phyloP scores from a whole-genome alignment of 2,329 filamentous ascomycete genomes.

The Botrytis byssoidea region DNA sequence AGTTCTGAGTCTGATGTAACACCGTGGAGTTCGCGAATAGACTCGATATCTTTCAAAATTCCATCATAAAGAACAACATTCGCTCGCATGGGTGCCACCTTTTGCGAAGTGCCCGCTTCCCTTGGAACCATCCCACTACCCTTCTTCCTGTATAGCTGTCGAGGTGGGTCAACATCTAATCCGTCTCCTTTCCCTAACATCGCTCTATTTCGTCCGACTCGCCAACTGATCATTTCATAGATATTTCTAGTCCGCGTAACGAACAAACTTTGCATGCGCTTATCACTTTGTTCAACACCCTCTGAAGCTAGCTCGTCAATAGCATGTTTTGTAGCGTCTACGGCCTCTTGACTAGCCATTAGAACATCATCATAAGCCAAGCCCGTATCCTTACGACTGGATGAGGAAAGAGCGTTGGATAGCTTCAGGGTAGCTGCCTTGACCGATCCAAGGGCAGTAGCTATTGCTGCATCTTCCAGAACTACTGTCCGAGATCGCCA shows the following conservation, averaged over 20 bases:
- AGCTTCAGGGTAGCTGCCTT: constrained; percentile 52
- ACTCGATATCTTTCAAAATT: constrained; percentile 85
- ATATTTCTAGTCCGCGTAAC: too few species aligned
- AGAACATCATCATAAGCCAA: constrained; percentile 90
- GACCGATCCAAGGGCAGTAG: constrained; percentile 74
- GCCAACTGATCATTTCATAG: constrained; percentile 91
- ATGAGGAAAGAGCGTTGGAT: constrained; percentile 47
- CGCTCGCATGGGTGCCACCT: too few species aligned
- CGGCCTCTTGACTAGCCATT: constrained; percentile 86
- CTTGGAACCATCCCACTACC: too few species aligned
- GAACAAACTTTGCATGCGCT: constrained; percentile 57
- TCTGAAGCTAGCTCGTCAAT: constrained; percentile 88
- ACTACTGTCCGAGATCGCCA: constrained; percentile 86
- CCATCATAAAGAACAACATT: constrained; percentile 88
- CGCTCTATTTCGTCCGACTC: constrained; percentile 75
- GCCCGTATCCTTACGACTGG: constrained; percentile 65
- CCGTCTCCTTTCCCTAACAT: too few species aligned
- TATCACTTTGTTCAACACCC: constrained; percentile 78
- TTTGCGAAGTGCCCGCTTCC: too few species aligned
- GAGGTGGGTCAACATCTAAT: too few species aligned
- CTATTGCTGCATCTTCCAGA: constrained; percentile 90
- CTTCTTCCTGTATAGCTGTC: too few species aligned
- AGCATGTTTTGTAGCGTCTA: constrained; percentile 87
- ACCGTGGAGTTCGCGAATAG: constrained; percentile 84
- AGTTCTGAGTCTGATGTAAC: constrained; percentile 81